These are phyloP conservation scores for Botrytis pseudocinerea DNA, from an alignment of 2,329 filamentous ascomycete species.

Conservation along the genomic window DNA sequence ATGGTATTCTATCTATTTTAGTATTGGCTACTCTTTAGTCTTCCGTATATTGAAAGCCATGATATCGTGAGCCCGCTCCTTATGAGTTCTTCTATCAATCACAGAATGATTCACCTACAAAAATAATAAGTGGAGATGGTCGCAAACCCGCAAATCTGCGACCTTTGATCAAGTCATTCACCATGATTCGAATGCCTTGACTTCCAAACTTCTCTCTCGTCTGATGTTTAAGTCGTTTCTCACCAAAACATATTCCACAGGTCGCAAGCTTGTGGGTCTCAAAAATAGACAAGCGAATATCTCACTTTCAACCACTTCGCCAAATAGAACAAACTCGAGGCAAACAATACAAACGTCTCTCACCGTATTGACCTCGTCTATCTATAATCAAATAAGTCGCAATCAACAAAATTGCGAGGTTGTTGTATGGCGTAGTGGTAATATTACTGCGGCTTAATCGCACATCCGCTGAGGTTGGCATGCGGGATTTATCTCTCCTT, in stretches of 20 bases:
- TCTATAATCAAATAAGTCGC: neutral
- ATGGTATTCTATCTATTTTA: neutral
- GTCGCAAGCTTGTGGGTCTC: neutral
- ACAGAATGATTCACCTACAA: neutral
- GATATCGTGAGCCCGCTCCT: neutral
- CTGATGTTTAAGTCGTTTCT: neutral
- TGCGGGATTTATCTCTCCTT: slow-evolving; percentile 18
- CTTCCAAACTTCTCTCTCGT: neutral
- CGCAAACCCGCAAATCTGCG: neutral
- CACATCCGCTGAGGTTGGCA: slow-evolving; percentile 8
- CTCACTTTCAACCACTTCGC: neutral
- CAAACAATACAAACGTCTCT: neutral
- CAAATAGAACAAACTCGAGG: neutral
- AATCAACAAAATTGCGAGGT: slow-evolving; percentile 12
- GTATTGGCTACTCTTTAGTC: too few relatives aligned
- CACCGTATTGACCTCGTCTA: neutral
- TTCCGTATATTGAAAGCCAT: neutral
- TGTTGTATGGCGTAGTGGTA: slow-evolving; percentile 12
- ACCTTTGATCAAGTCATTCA: neutral
- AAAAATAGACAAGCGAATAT: neutral
- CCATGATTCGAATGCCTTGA: neutral
- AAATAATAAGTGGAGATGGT: neutral
- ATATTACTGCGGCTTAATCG: slow-evolving; percentile 3
- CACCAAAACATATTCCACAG: neutral
- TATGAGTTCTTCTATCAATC: too few relatives aligned